Conservation (phyloP, 1,284 basidiomycete species). For the Exobasidium rhododendri region DNA sequence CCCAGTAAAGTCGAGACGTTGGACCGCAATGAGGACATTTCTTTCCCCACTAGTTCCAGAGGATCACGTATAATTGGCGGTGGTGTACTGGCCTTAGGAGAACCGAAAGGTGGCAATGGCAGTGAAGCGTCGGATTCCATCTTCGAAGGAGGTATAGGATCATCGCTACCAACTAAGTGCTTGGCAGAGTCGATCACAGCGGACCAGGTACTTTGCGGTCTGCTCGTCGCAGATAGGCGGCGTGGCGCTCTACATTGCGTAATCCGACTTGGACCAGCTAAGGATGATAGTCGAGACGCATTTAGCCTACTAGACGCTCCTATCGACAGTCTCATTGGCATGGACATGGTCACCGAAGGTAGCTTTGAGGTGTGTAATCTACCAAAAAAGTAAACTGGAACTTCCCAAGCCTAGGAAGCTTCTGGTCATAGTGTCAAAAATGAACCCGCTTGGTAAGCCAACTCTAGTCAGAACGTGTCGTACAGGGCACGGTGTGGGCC, state of each 20-base stretch:
- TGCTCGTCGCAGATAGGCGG: background rate
- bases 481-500: too few species aligned
- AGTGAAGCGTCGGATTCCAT: background rate
- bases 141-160: background rate
- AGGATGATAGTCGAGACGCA: background rate
- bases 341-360: background rate
- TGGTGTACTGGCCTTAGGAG: background rate
- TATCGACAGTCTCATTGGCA: background rate
- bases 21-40: conserved; percentile 72
- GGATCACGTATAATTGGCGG: conserved; percentile 35
- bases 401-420: too few species aligned
- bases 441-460: too few species aligned
- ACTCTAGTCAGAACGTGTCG: too few species aligned
- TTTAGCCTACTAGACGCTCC: background rate
- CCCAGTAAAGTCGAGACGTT: conserved; percentile 78
- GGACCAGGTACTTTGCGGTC: background rate
- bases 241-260: background rate
- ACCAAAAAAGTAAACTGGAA: too few species aligned
- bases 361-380: too few species aligned
- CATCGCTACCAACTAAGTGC: background rate
- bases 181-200: background rate
- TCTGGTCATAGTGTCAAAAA: too few species aligned
- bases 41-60: conserved; percentile 39
- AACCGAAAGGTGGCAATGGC: background rate
- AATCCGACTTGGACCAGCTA: background rate